A percentile compares a stretch with the other conserved stretches of the same genome.
Conservation (phyloP, 2,329 filamentous ascomycete species). For the Colletotrichum agaves region DNA sequence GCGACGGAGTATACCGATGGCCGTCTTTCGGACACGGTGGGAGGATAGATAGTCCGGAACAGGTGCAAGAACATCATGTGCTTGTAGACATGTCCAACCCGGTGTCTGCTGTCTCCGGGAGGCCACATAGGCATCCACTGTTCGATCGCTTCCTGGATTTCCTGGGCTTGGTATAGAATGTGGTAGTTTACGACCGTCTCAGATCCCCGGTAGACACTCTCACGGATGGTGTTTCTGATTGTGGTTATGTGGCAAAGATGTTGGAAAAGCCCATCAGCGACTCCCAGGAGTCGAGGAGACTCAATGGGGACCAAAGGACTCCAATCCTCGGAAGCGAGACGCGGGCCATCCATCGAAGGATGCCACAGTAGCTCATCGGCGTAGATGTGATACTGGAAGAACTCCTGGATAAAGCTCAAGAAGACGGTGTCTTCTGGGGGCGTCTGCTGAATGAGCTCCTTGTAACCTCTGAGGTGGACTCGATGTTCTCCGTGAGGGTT, state of each 20-base stretch:
- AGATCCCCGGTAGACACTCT: slow-evolving; percentile 68
- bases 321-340: slow-evolving; percentile 58
- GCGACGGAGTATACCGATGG: slow-evolving; percentile 38
- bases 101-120: slow-evolving; percentile 64
- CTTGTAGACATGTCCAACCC: slow-evolving; percentile 69
- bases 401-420: slow-evolving; percentile 72
- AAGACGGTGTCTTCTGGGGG: slow-evolving; percentile 75
- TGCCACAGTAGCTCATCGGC: slow-evolving; percentile 71
- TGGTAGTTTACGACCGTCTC: slow-evolving; percentile 80
- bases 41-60: slow-evolving; percentile 70
- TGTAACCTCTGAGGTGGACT: slow-evolving; percentile 81
- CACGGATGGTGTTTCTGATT: slow-evolving; percentile 78
- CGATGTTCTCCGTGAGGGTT: slow-evolving; percentile 75
- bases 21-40: slow-evolving; percentile 42
- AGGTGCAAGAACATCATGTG: slow-evolving; percentile 75
- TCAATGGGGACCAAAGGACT: slow-evolving; percentile 54
- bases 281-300: slow-evolving; percentile 74
- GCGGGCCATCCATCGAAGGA: slow-evolving; percentile 50
- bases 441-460: slow-evolving; percentile 72
- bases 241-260: slow-evolving; percentile 83
- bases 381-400: slow-evolving; percentile 85
- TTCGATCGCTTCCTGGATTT: slow-evolving; percentile 79
- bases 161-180: slow-evolving; percentile 76
- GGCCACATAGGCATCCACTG: slow-evolving; percentile 77
- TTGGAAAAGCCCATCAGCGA: slow-evolving; percentile 83